Evolutionary conservation across 805 yeast species (phyloP).

Genomic region (Ogataea polymorpha): DNA sequence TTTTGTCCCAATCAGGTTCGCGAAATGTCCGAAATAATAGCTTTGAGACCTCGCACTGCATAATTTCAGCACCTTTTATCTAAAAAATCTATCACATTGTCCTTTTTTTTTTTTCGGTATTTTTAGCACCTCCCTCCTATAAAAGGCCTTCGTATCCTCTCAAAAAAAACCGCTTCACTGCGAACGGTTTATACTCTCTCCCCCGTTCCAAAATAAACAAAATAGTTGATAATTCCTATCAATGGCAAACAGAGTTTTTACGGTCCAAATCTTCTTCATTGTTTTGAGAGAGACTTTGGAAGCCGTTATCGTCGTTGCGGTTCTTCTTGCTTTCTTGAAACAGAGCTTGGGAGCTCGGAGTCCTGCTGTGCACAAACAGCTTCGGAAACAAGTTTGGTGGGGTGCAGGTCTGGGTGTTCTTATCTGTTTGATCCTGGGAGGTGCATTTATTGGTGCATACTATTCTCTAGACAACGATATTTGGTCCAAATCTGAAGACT

Average conservation of each 20-base stretch:
- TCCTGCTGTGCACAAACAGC: slow-evolving; percentile 51
- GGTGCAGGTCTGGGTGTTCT: slow-evolving; percentile 75
- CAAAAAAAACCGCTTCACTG: neutral
- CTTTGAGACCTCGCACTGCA: neutral
- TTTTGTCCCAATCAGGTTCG: neutral
- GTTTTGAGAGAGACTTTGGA: slow-evolving; percentile 93
- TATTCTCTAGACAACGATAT: slow-evolving; percentile 77
- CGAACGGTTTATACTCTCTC: slow-evolving; percentile 10
- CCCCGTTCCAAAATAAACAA: slow-evolving; percentile 8
- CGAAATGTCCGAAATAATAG: slow-evolving; percentile 7
- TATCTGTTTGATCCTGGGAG: slow-evolving; percentile 81
- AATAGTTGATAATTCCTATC: slow-evolving; percentile 3
- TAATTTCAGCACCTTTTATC: neutral
- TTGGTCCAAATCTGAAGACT: slow-evolving; percentile 83
- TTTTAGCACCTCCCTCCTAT: neutral
- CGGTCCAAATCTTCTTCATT: slow-evolving; percentile 77
- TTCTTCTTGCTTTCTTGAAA: slow-evolving; percentile 83
- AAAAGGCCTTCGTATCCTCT: neutral
- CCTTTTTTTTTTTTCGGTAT: neutral
- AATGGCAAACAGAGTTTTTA: slow-evolving; percentile 47
- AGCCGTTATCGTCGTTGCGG: slow-evolving; percentile 89
- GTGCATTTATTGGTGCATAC: slow-evolving; percentile 92
- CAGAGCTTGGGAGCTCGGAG: slow-evolving; percentile 66
- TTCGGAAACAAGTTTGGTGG: slow-evolving; percentile 80
- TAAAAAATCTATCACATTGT: neutral